Evolutionary conservation across 192 early-diverging fungal species (phyloP).

Genomic region (Jimgerdemannia flammicorona): DNA sequence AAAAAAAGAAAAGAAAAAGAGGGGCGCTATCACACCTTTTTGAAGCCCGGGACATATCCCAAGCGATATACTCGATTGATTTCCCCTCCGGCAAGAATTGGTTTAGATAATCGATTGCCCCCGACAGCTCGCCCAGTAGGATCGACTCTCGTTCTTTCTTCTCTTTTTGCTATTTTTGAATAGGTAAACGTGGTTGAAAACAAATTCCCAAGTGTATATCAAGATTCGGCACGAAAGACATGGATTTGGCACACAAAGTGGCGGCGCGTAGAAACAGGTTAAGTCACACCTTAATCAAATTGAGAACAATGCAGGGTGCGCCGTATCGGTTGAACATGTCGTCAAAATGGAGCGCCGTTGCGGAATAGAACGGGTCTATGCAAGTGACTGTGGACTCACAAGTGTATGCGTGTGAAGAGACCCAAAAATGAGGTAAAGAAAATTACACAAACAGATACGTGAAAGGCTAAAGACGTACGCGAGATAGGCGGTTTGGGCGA

Average conservation of each 20-base stretch:
- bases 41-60: constrained; percentile 98
- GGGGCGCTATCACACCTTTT: constrained; percentile 55
- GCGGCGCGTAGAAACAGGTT: neutral
- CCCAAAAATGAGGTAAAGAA: neutral
- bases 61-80: constrained; percentile 85
- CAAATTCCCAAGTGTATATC: too few species aligned
- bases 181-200: neutral
- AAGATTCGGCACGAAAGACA: too few species aligned
- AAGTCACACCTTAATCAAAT: constrained; percentile 75
- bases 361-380: constrained; percentile 89
- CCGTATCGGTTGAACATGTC: constrained; percentile 92
- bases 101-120: constrained; percentile 81
- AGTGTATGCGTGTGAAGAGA: constrained; percentile 7
- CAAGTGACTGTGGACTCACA: constrained; percentile 58
- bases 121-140: constrained; percentile 80
- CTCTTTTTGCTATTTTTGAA: constrained; percentile 67
- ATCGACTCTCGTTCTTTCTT: constrained; percentile 83
- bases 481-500: constrained; percentile 90
- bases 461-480: constrained; percentile 16
- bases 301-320: constrained; percentile 87
- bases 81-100: constrained; percentile 80
- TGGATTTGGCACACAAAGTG: neutral
- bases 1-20: too few species aligned
- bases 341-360: constrained; percentile 91
- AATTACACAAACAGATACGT: neutral